Evolutionary conservation across 352 stramenopile genomes (phyloP).

Genomic region (Phytophthora pinifolia): DNA sequence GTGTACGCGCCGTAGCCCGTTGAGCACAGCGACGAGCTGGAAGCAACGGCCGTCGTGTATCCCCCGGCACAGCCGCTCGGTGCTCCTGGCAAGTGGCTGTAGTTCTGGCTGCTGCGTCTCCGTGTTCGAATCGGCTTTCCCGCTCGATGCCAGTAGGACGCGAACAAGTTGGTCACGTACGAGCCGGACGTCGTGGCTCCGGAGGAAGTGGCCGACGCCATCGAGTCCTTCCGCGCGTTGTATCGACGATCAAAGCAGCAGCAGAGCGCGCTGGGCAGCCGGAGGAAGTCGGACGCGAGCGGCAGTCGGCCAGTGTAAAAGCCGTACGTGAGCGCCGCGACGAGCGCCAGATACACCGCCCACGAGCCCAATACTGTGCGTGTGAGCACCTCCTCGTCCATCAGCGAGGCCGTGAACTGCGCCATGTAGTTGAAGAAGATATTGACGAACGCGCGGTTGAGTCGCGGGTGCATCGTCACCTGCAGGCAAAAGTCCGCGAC

Average conservation of each 20-base stretch:
- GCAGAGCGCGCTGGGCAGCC: constrained; percentile 34
- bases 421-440: constrained; percentile 69
- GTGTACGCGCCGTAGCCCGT: constrained; percentile 27
- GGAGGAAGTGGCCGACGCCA: constrained; percentile 26
- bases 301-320: constrained; percentile 56
- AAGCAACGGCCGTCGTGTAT: constrained; percentile 24
- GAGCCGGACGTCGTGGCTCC: constrained; percentile 8
- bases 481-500: constrained; percentile 74
- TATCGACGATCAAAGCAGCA: constrained; percentile 33
- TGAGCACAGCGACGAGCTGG: constrained; percentile 26
- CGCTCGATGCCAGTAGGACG: constrained; percentile 39
- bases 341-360: constrained; percentile 46
- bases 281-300: constrained; percentile 52
- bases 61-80: constrained; percentile 23
- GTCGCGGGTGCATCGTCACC: constrained; percentile 62
- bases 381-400: constrained; percentile 62
- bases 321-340: constrained; percentile 51
- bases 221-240: constrained; percentile 53
- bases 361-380: constrained; percentile 55
- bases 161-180: constrained; percentile 45
- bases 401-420: constrained; percentile 59
- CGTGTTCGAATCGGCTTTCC: constrained; percentile 20
- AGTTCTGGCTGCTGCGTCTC: constrained; percentile 27
- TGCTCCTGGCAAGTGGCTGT: constrained; percentile 20
- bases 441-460: constrained; percentile 68